Percentiles rank a stretch among this genome's conserved stretches.
Evolutionary conservation across 2,329 filamentous ascomycete species (phyloP).

Genomic region (Hymenoscyphus occultus): DNA sequence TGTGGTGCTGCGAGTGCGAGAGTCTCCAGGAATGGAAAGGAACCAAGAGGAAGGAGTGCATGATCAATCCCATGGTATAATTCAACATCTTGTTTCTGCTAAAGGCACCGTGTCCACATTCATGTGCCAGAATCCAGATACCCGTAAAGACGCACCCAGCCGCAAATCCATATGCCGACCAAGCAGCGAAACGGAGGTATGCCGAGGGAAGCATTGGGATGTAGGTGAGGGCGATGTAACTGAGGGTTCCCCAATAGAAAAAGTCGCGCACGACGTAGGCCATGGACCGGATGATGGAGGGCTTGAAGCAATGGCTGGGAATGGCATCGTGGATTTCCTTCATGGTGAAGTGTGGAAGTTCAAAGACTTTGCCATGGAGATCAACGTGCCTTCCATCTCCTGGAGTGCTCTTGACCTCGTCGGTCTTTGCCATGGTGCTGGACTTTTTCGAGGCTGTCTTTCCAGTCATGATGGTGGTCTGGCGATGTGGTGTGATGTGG

Average conservation of each 20-base stretch:
- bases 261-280: conserved; percentile 58
- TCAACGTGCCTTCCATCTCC: conserved; percentile 45
- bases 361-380: conserved; percentile 36
- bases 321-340: conserved; percentile 47
- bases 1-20: conserved; percentile 67
- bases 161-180: conserved; percentile 59
- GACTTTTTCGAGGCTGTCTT: not conserved
- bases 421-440: not conserved
- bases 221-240: conserved; percentile 49
- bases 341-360: conserved; percentile 37
- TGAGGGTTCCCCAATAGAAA: conserved; percentile 48
- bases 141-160: conserved; percentile 68
- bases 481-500: not conserved
- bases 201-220: conserved; percentile 50
- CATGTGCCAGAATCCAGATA: conserved; percentile 70
- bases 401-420: not conserved
- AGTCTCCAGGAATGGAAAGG: conserved; percentile 74
- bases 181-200: conserved; percentile 48
- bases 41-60: conserved; percentile 64
- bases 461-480: conserved; percentile 4
- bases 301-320: conserved; percentile 61
- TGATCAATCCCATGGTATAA: conserved; percentile 59
- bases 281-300: conserved; percentile 52
- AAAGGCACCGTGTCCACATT: conserved; percentile 70
- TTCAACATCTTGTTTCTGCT: conserved; percentile 56